Percentiles rank a stretch among this genome's conserved stretches.
Evolutionary conservation across 176 grass and related monocot genomes (phyloP).

Genomic region (Ananas comosus): DNA sequence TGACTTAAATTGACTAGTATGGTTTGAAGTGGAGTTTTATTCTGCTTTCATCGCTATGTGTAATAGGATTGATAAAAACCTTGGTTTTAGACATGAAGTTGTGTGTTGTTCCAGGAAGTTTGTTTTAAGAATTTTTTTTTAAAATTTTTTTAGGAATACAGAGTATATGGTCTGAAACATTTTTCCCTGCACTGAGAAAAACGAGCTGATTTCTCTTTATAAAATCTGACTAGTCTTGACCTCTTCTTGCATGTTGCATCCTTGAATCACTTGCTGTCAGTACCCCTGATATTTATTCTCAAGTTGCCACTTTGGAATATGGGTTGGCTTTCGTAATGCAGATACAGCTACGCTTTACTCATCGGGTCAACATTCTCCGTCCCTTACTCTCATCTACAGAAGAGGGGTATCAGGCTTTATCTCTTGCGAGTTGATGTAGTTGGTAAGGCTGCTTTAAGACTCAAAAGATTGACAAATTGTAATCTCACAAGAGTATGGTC

Average conservation of each 20-base stretch:
- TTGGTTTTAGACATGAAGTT: background rate
- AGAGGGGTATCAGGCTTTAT: constrained; percentile 52
- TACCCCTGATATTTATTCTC: constrained; percentile 17
- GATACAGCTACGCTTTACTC: constrained; percentile 16
- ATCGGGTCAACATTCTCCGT: constrained; percentile 34
- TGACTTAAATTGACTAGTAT: background rate
- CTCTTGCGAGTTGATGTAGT: constrained; percentile 53
- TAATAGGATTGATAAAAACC: background rate
- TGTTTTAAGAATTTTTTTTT: background rate
- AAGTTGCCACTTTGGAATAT: constrained; percentile 22
- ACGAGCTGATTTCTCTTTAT: background rate
- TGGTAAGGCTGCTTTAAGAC: constrained; percentile 58
- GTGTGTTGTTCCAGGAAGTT: background rate
- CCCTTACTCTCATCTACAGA: constrained; percentile 38
- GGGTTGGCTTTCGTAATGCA: constrained; percentile 36
- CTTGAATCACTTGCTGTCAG: constrained; percentile 11
- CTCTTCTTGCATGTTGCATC: constrained; percentile 11
- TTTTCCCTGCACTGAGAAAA: background rate
- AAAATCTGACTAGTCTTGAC: background rate
- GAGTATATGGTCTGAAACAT: too few relatives aligned
- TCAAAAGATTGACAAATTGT: constrained; percentile 24
- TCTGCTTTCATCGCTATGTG: background rate
- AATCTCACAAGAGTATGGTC: constrained; percentile 25
- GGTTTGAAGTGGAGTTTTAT: background rate
- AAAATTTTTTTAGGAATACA: background rate